Conservation (phyloP, 1,139 yeast genomes). For the Taphrina flavorubra region DNA sequence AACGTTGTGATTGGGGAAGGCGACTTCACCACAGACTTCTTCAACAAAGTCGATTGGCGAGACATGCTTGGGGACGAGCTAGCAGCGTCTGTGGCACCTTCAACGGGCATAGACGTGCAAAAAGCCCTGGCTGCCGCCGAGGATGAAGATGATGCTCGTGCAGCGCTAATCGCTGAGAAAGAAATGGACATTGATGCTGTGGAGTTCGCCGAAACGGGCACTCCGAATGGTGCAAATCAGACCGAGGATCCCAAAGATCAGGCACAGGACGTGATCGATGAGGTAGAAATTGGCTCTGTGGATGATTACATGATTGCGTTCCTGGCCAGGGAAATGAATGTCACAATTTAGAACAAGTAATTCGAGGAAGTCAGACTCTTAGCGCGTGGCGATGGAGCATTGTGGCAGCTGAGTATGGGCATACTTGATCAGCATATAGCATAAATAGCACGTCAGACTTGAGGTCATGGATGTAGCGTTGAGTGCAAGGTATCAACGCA, state of each 20-base stretch:
- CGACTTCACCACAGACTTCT: slow-evolving; percentile 95
- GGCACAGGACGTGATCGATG: slow-evolving; percentile 54
- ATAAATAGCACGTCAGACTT: neutral
- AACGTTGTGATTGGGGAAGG: slow-evolving; percentile 98
- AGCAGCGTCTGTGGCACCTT: slow-evolving; percentile 45
- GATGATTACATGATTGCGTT: slow-evolving; percentile 96
- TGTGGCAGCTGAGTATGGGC: too few relatives aligned
- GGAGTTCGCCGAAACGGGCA: slow-evolving; percentile 61
- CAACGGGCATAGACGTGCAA: slow-evolving; percentile 57
- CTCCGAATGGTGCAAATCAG: slow-evolving; percentile 17
- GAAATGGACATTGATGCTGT: slow-evolving; percentile 85
- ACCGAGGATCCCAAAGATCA: slow-evolving; percentile 9
- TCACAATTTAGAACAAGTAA: neutral
- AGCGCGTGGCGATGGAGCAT: neutral
- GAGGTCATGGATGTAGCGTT: neutral
- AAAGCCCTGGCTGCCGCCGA: slow-evolving; percentile 87
- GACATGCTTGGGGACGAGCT: slow-evolving; percentile 74
- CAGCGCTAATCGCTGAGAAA: slow-evolving; percentile 85
- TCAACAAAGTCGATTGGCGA: slow-evolving; percentile 84
- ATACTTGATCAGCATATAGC: neutral
- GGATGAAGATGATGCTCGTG: slow-evolving; percentile 92
- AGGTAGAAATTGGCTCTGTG: slow-evolving; percentile 82
- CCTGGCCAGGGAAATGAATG: slow-evolving; percentile 58
- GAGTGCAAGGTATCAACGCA: neutral
- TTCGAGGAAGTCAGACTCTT: too few relatives aligned